Evolutionary conservation across 208 protist species (phyloP), one percentile per base, ranked within the genome.

Genomic region (Leishmania turanica): DNA sequence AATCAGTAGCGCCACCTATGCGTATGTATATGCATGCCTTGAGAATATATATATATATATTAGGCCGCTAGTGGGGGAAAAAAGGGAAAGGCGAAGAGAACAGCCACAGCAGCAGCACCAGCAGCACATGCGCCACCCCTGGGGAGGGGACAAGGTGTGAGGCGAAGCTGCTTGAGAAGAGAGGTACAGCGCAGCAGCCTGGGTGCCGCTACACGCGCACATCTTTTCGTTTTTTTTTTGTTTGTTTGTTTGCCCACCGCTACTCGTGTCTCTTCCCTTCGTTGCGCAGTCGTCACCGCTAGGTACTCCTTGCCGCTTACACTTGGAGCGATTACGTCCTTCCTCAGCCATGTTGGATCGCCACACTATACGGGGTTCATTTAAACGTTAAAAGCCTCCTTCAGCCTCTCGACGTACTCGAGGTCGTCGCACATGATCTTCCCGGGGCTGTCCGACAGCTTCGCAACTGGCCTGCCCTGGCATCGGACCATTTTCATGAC

Each of bases 401-500:
- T 82, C 56, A 97, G 79, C 81, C 91, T 80, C 65, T 89, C 77
- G 21, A 96, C 80, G 73, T 92, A 97, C 54, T 83, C 80, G 37
- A 49, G 68, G 64, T 96, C 94, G 21, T 87, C 81, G 75, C 88
- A 94, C 77, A 92, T 93, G 77, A 78, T 91, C 86, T 97, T 97
- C n/a, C 88, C 94, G 9, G 92, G 91, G 56, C 85, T 92, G 87
- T 97, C 94, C 5, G 94, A 97, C 60, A 97, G 78, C 87, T 97
- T 97, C 64, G 94, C 94, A 24, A 97, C 94, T 4, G 94, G 94
- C 65, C 84, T 89, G 42, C 92, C 92, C 82, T 97, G 90, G 86
- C 92, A 97, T 69, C 90, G 88, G 64, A 95, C 91, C 94, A 97
- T 97, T 85, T 97, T 97, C 45, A 97, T 90, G n/a, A 97, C 94